Evolutionary conservation across 2,329 filamentous ascomycete species (phyloP).

Genomic region (Aspergillus sp.): DNA sequence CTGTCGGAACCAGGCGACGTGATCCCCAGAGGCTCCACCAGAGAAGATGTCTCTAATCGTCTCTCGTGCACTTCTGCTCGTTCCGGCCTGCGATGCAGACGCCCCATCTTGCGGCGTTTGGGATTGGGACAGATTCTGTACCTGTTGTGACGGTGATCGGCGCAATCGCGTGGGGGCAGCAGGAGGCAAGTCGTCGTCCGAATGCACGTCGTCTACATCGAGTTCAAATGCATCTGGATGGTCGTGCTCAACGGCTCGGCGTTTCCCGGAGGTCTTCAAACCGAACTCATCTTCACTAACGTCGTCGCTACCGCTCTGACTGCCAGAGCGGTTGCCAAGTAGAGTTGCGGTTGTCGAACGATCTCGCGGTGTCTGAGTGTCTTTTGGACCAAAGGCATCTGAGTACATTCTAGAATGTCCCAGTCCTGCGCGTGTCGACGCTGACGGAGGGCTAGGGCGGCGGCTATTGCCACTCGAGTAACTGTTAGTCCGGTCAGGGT

Average conservation of each 20-base stretch:
- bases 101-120: slow-evolving; percentile 17
- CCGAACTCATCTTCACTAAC: slow-evolving; percentile 54
- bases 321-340: slow-evolving; percentile 40
- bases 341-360: slow-evolving; percentile 52
- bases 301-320: slow-evolving; percentile 45
- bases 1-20: slow-evolving; percentile 84
- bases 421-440: slow-evolving; percentile 33
- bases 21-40: slow-evolving; percentile 72
- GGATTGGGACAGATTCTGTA: not conserved
- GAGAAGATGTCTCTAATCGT: slow-evolving; percentile 79
- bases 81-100: slow-evolving; percentile 31
- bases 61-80: slow-evolving; percentile 66
- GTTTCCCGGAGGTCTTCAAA: slow-evolving; percentile 36
- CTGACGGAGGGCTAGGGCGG: slow-evolving; percentile 50
- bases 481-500: slow-evolving; percentile 42
- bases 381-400: slow-evolving; percentile 45
- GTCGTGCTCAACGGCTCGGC: slow-evolving; percentile 34
- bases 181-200: slow-evolving; percentile 62
- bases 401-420: slow-evolving; percentile 53
- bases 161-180: slow-evolving; percentile 45
- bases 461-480: slow-evolving; percentile 59
- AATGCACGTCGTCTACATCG: slow-evolving; percentile 40
- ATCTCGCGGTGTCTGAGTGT: slow-evolving; percentile 45
- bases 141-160: slow-evolving; percentile 32
- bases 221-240: slow-evolving; percentile 38